Evolutionary conservation across 2,329 filamentous ascomycete genomes (phyloP), one percentile per base, ranked within the genome.

Genomic region (Bipolaris bicolor): DNA sequence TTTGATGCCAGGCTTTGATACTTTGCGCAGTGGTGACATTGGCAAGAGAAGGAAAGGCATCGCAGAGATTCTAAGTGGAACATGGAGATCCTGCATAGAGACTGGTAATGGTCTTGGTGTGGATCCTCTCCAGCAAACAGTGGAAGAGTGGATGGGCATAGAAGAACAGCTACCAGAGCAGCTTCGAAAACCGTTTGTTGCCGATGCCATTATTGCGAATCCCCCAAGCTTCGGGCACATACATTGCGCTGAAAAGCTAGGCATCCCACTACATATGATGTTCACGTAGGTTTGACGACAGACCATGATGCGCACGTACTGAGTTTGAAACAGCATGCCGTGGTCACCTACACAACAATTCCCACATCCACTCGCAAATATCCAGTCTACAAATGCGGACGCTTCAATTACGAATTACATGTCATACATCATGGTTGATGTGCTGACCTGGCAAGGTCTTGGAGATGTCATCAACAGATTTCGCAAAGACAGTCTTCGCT

Each of bases 391-490:
- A 0, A 91, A 92, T 65, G 89, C 89, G 1, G 91, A 95, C 66
- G 82, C 86, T 5, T 85, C 85, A n/a, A 83, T 91, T 57, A 89
- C 90, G 0, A 96, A 95, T 66, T 94, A 91, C 69, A 82, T 96
- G 55, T 90, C 89, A 0, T 97, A 96, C 68, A 87, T 89, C 0
- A 80, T 96, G 18, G 90, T 96, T 2, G 92, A 97, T 65, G 91
- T 96, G 85, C 87, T 97, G 83, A 93, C 92, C 10, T 96, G 92
- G 92, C 92, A 97, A 76, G 92, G 92, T 0, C 79, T 97, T 3
- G 93, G 93, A 36, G 93, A 97, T 75, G 82, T 97, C 5, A 94
- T 97, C 71, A 97, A 98, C 71, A 84, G 88, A 10, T 97, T 97
- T 69, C 84, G 93, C 50, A 87, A 89, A 63, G 87, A 88, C 57